Evolutionary conservation across 331 rosid species (phyloP).

Genomic region (Malus hybrid): DNA sequence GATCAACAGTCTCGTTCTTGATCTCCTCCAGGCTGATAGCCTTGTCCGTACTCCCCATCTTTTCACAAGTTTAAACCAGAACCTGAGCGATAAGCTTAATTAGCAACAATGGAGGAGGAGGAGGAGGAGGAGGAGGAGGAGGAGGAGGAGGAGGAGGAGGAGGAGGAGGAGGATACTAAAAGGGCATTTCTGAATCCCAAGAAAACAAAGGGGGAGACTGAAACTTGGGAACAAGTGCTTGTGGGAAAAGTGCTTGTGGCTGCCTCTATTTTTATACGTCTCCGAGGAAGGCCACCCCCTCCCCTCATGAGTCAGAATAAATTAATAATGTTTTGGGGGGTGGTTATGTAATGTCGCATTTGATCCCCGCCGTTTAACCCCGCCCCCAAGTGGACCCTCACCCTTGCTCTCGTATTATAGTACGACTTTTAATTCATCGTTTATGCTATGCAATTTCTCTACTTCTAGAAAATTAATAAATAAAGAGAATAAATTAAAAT

Average conservation of each 20-base stretch:
- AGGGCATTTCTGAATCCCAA: constrained; percentile 37
- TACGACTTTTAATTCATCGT: not conserved
- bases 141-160: not conserved
- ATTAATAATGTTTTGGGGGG: not conserved
- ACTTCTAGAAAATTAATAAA: not conserved
- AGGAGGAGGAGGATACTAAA: not conserved
- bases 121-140: not conserved
- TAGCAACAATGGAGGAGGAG: not conserved
- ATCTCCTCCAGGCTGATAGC: constrained; percentile 55
- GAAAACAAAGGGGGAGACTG: not conserved
- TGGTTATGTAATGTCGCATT: not conserved
- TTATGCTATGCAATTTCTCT: not conserved
- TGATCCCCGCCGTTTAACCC: constrained; percentile 16
- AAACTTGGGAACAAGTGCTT: not conserved
- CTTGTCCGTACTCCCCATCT: constrained; percentile 39
- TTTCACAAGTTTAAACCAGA: not conserved
- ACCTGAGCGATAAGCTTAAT: not conserved
- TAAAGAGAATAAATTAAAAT: too few species aligned
- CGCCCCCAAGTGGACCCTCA: constrained; percentile 13
- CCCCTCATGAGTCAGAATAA: not conserved
- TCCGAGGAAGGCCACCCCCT: not conserved
- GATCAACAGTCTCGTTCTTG: constrained; percentile 85
- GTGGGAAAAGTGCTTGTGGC: not conserved
- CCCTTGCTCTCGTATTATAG: not conserved
- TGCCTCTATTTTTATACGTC: not conserved